phyloP scores from a whole-genome alignment of 306 rosid species.

The Oemleria cerasiformis region DNA sequence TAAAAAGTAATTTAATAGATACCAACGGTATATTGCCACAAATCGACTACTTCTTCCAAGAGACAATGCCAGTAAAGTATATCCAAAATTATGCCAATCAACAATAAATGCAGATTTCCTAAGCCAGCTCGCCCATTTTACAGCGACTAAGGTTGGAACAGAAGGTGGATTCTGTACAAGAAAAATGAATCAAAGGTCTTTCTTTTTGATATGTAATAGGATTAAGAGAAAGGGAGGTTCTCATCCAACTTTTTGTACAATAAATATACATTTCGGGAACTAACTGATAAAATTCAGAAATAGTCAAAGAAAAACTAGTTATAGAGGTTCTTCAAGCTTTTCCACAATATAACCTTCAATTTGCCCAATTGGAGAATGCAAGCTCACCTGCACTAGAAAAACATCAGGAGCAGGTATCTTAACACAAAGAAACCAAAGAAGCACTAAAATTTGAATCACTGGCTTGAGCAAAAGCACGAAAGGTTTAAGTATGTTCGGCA shows the following conservation, averaged over 20 bases:
- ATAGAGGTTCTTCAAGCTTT: neutral
- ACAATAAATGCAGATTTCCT: conserved; percentile 72
- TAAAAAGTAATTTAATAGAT: conserved; percentile 27
- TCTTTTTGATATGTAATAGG: neutral
- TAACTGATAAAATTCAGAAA: neutral
- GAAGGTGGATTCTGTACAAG: conserved; percentile 92
- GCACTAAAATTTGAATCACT: conserved; percentile 60
- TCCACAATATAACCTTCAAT: neutral
- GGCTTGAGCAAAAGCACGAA: conserved; percentile 72
- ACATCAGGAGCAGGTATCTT: conserved; percentile 77
- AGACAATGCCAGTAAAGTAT: conserved; percentile 76
- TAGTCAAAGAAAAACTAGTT: conserved; percentile 1
- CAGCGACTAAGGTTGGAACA: conserved; percentile 87
- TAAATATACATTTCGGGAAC: neutral
- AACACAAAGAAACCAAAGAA: conserved; percentile 86
- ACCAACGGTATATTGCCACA: conserved; percentile 82
- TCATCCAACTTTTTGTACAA: neutral
- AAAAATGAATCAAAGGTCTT: conserved; percentile 17
- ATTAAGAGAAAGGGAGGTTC: neutral
- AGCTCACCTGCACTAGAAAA: conserved; percentile 79
- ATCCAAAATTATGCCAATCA: conserved; percentile 99
- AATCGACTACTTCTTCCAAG: conserved; percentile 85
- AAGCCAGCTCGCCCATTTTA: conserved; percentile 87
- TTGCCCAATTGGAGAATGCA: neutral
- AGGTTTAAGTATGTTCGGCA: conserved; percentile 63